Evolutionary conservation across 2,329 filamentous ascomycete species (phyloP).

Genomic region (Diaporthe helianthi): DNA sequence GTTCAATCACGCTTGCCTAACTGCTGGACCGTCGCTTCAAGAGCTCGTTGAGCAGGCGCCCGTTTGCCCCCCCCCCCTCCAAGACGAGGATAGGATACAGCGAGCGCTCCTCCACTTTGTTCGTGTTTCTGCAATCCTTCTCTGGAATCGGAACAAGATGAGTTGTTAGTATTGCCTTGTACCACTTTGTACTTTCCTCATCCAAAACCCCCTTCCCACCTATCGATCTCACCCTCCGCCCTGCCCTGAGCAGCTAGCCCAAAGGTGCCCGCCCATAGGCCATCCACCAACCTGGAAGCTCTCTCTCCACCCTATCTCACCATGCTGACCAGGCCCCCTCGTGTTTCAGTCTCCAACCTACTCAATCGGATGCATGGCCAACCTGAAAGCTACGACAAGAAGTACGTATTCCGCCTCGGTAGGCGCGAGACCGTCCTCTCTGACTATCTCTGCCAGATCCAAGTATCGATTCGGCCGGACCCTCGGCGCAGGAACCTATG

Average conservation of each 20-base stretch:
- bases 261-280: neutral
- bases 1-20: conserved; percentile 8
- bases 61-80: neutral
- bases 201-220: neutral
- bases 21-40: neutral
- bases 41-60: conserved; percentile 5
- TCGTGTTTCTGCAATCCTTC: conserved; percentile 12
- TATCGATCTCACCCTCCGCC: neutral
- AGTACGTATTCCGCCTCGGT: conserved; percentile 61
- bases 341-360: conserved; percentile 77
- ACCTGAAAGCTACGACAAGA: conserved; percentile 98
- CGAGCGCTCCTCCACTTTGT: conserved; percentile 17
- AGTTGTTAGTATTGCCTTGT: conserved; percentile 47
- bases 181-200: neutral
- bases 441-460: conserved; percentile 58
- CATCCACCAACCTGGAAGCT: conserved; percentile 1
- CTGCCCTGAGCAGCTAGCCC: conserved; percentile 2
- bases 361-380: conserved; percentile 95
- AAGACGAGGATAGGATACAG: neutral
- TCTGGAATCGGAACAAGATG: conserved; percentile 42
- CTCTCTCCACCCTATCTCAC: conserved; percentile 7
- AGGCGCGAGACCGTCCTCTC: conserved; percentile 36
- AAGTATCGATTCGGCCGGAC: conserved; percentile 94
- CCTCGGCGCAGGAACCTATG: conserved; percentile 95
- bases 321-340: conserved; percentile 31